Percentiles rank a stretch among this genome's conserved stretches.
These are phyloP conservation scores for Poa pratensis DNA, from an alignment of 176 grass and related monocot genomes.

Conservation along the genomic window DNA sequence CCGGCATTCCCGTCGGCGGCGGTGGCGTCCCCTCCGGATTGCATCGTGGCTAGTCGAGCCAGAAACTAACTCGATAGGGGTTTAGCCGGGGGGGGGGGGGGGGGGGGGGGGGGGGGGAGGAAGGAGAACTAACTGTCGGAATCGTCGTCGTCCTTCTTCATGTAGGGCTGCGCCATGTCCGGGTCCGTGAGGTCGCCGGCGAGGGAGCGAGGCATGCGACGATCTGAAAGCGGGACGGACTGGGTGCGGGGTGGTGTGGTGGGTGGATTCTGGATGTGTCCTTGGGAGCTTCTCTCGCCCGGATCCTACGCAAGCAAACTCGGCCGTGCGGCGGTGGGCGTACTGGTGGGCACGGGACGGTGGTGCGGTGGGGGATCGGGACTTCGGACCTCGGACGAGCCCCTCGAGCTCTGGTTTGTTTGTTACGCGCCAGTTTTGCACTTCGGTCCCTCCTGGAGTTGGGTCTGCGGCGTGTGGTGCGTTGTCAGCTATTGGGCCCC, in stretches of 20 bases:
- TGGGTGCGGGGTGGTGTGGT: not conserved
- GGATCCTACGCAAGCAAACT: constrained; percentile 9
- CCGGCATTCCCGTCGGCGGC: constrained; percentile 27
- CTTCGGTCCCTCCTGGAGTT: not conserved
- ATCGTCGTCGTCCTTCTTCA: constrained; percentile 87
- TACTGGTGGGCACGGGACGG: not conserved
- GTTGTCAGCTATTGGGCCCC: not conserved
- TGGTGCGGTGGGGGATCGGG: constrained; percentile 10
- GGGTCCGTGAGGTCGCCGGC: constrained; percentile 55
- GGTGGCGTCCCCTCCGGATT: constrained; percentile 19
- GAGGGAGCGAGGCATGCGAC: constrained; percentile 53
- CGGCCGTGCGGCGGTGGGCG: constrained; percentile 7
- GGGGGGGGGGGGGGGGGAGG: no score
- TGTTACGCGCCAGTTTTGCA: constrained; percentile 36
- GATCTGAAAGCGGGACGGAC: not conserved
- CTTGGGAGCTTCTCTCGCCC: constrained; percentile 5
- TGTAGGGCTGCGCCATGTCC: constrained; percentile 73
- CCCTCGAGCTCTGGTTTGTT: not conserved
- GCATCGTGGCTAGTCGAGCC: not conserved
- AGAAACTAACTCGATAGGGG: not conserved
- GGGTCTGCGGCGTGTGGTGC: not conserved
- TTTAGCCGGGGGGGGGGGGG: not conserved
- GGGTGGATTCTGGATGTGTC: constrained; percentile 4
- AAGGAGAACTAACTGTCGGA: constrained; percentile 44
- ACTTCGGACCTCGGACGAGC: constrained; percentile 12